Evolutionary conservation across 192 early-diverging fungal species (phyloP), one percentile per base, ranked within the genome.

Genomic region (Coemansia reversa): DNA sequence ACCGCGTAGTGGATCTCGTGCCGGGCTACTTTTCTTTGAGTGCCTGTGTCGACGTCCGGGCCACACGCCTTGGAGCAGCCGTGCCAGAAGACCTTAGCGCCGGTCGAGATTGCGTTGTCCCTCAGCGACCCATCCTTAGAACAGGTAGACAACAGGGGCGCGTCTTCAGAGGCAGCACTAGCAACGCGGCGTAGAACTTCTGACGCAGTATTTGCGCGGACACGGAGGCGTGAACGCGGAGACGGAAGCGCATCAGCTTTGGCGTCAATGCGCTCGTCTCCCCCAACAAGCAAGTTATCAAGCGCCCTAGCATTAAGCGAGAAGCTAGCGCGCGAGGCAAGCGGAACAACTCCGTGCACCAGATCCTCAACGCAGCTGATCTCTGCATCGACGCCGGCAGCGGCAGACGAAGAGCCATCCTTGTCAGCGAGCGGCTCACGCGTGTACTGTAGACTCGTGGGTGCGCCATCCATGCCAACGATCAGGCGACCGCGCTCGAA

Each of bases 1-100:
- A 87, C 72, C 4, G 76, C 64, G 51, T 88, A 86, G n/a, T 74
- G 63, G 56, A 84, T 84, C 22, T 59, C 51, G 22, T 67, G 56
- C 7, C 81, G 52, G 45, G 54, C 62, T 18, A 60, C 50, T 27
- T 60, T 33, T 32, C 42, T 42, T 18, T 3, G 27, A 1, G 55
- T 25, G 4, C 58, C 42, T 11, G 35, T 18, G n/a, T 49, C 20
- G 8, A 27, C 50, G 29, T 28, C 55, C 9, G 16, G 35, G 30
- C 63, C 64, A 9, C 9, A 16, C 39, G 39, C 14, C 7, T 35
- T 32, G 28, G 32, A 42, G n/a, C 35, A 16, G 25, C 25, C 50
- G 61, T 27, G 14, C 35, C 50, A 28, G 50, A 49, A 12, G 7
- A 35, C 25, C 5, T 60, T 25, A 0, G 60, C 45, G 24, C 68